Base-by-base conservation (phyloP, 345 rosid genomes). In the Limnanthes douglasii region DNA sequence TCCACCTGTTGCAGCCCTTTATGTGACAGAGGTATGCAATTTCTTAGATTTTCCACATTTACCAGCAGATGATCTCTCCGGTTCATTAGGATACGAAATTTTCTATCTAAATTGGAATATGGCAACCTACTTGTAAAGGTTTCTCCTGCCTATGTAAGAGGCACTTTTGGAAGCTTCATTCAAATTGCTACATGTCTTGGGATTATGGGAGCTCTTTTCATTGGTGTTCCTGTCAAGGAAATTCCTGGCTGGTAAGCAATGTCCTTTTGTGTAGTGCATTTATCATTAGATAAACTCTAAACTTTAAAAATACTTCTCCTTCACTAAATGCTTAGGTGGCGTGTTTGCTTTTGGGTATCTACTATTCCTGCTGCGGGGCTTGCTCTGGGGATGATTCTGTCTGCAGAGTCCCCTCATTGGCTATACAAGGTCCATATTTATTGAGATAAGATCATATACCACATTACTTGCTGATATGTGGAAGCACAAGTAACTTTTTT, bases 101-200 rank as follows among this genome's bases (percentile, higher is more conserved):
- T 39, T 40, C 24, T 40, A 31, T 42, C 21, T 20, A 20, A 11
- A 20, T 20, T 9, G 36, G 15, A 51, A 39, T 48, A 44, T 36
- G 51, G n/a, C 4, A n/a, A 10, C 34, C 41, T 21, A 13, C 21
- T 5, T 31, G 46, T 49, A 26, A 67, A 90, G 98, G 65, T 90
- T 39, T 90, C 95, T 51, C 98, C 98, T 46, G 52, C 98, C 48
- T 72, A 56, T 63, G 81, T 90, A 50, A 74, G 98, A 73, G 98
- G 98, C 28, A 88, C 97, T 17, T 83, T 73, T 60, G 97, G 97
- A 62, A 65, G 86, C 70, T 79, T 79, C 48, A 62, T 88, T 46
- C 97, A 88, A 64, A 88, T 83, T 56, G 90, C 97, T 12, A 80
- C 95, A 6, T 79, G 98, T 61, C 69, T 90, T 54, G 98, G 98